These are phyloP conservation scores for Corymbia calophylla DNA, from an alignment of 441 rosid genomes.

Conservation along the genomic window DNA sequence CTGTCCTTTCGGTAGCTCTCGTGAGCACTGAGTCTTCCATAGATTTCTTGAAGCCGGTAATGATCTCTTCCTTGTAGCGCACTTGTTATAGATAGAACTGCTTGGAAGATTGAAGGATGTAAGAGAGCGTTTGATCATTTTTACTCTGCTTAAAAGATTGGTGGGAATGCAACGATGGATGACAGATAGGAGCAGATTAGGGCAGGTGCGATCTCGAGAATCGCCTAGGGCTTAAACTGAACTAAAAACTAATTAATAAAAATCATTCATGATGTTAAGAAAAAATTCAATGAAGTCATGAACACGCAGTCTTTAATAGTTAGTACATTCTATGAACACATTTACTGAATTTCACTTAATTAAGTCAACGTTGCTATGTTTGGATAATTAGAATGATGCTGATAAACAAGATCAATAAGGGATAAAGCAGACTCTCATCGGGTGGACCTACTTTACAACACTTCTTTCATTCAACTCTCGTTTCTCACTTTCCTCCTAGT, in stretches of 20 bases:
- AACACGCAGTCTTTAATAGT: neutral
- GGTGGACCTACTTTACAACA: neutral
- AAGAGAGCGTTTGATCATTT: neutral
- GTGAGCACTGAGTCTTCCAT: slow-evolving; percentile 11
- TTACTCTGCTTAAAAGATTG: neutral
- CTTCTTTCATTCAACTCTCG: neutral
- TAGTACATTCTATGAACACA: neutral
- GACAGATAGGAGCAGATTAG: neutral
- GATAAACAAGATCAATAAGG: neutral
- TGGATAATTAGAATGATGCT: neutral
- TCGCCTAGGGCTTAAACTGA: neutral
- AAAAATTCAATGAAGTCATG: neutral
- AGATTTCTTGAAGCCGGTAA: slow-evolving; percentile 3
- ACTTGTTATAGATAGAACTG: slow-evolving; percentile 27
- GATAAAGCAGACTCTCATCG: neutral
- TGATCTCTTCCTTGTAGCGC: slow-evolving; percentile 24
- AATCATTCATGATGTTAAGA: neutral
- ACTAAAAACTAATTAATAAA: neutral
- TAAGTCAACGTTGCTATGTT: neutral
- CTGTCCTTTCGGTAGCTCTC: slow-evolving; percentile 39
- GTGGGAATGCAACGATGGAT: neutral
- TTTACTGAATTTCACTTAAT: neutral
- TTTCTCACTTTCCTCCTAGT: neutral
- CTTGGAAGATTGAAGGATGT: neutral
- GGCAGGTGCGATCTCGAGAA: neutral